Percentiles rank a stretch among this genome's conserved stretches.
Evolutionary conservation across 163 green algal genomes (phyloP).

Genomic region (Smithsoniella earleae): DNA sequence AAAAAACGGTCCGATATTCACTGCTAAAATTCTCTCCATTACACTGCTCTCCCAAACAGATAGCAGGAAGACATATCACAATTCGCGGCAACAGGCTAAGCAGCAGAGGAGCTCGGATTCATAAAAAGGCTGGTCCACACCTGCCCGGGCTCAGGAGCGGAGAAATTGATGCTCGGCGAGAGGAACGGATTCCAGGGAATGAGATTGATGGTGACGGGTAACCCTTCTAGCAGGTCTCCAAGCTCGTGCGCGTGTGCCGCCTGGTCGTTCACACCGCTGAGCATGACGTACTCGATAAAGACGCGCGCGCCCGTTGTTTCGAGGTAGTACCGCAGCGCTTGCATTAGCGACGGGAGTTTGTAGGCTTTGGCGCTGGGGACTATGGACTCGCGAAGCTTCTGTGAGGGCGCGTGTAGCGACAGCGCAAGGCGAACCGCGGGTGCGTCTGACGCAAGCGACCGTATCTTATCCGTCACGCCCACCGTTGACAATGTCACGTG

Average conservation of each 20-base stretch:
- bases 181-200: constrained; percentile 77
- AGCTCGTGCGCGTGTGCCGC: constrained; percentile 69
- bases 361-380: constrained; percentile 83
- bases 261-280: constrained; percentile 74
- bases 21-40: too few species aligned
- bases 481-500: constrained; percentile 91
- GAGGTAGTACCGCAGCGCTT: constrained; percentile 63
- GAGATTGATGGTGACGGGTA: constrained; percentile 37
- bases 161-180: constrained; percentile 36
- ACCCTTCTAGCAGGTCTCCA: constrained; percentile 48
- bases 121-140: neutral
- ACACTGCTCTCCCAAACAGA: too few species aligned
- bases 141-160: neutral
- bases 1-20: too few species aligned
- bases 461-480: constrained; percentile 72
- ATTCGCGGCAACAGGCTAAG: too few species aligned
- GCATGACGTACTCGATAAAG: constrained; percentile 35
- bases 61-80: too few species aligned
- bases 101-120: too few species aligned
- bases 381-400: constrained; percentile 78
- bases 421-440: constrained; percentile 80
- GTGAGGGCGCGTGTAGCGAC: constrained; percentile 85
- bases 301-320: constrained; percentile 41
- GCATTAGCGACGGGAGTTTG: constrained; percentile 71
- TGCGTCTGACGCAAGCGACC: constrained; percentile 44